These are phyloP conservation scores for Lactifluus hygrophoroides DNA, from an alignment of 768 basidiomycete species.

Conservation along the genomic window DNA sequence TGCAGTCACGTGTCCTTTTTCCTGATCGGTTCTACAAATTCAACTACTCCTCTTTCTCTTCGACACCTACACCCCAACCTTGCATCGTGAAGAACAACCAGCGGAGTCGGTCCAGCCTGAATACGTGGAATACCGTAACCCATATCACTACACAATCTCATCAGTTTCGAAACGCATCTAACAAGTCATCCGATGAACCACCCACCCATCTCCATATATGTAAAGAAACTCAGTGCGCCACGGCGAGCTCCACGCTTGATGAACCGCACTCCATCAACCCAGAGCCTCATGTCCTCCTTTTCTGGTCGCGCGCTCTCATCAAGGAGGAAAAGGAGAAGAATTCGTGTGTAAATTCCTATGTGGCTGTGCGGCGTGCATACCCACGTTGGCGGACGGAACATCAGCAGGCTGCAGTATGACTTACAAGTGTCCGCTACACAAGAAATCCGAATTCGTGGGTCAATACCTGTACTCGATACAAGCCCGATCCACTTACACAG, in stretches of 20 bases:
- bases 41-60: neutral
- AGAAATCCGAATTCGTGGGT: neutral
- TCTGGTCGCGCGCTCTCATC: constrained; percentile 37
- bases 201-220: constrained; percentile 31
- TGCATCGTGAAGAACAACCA: constrained; percentile 44
- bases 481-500: constrained; percentile 23
- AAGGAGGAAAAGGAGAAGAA: constrained; percentile 40
- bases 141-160: constrained; percentile 29
- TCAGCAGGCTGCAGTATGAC: constrained; percentile 10
- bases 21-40: no score
- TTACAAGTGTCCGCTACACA: constrained; percentile 34
- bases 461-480: no score
- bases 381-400: neutral
- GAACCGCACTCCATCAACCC: constrained; percentile 46
- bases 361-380: constrained; percentile 29
- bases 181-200: neutral
- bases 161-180: neutral
- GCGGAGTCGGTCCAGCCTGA: constrained; percentile 35
- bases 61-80: constrained; percentile 35
- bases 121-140: constrained; percentile 38
- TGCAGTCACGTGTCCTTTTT: neutral
- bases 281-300: constrained; percentile 45
- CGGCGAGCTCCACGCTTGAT: constrained; percentile 41
- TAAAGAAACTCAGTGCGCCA: constrained; percentile 46
- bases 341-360: constrained; percentile 47